Conservation (phyloP, 768 basidiomycete genomes). For the Cantharellus anzutake region DNA sequence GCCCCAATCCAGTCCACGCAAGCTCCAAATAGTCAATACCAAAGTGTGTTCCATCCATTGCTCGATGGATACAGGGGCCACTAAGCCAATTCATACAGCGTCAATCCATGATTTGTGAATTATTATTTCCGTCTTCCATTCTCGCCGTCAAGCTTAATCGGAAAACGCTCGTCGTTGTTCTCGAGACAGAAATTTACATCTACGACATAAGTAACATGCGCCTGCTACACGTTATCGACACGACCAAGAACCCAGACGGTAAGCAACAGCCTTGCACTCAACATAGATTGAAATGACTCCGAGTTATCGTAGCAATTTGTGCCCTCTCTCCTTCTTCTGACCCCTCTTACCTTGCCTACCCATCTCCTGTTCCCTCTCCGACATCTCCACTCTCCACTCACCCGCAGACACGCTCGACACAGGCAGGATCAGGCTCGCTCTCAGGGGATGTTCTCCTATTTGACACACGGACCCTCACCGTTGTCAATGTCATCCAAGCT, state of each 20-base stretch:
- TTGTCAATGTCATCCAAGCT: constrained; percentile 90
- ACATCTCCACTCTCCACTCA: constrained; percentile 33
- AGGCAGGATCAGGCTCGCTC: constrained; percentile 22
- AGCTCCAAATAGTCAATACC: constrained; percentile 95
- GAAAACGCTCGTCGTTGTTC: constrained; percentile 86
- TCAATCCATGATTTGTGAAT: constrained; percentile 97
- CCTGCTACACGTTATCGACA: constrained; percentile 91
- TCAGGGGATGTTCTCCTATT: constrained; percentile 87
- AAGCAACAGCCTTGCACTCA: constrained; percentile 11
- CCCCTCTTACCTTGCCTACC: constrained; percentile 88
- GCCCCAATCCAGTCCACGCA: constrained; percentile 74
- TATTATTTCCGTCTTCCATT: constrained; percentile 91
- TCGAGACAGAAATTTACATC: constrained; percentile 96
- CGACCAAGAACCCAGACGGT: constrained; percentile 91
- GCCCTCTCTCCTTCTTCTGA: constrained; percentile 89
- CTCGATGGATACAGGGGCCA: background rate
- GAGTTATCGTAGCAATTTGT: constrained; percentile 53
- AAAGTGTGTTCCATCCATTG: constrained; percentile 39
- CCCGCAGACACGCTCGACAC: constrained; percentile 21
- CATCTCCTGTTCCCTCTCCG: constrained; percentile 80
- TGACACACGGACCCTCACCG: constrained; percentile 77
- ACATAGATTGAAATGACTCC: background rate
- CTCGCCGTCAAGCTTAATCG: constrained; percentile 96
- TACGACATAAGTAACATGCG: constrained; percentile 99
- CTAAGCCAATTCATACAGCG: constrained; percentile 29